phyloP scores from a whole-genome alignment of 2,329 filamentous ascomycete genomes.

The Arachnomyces sp. region DNA sequence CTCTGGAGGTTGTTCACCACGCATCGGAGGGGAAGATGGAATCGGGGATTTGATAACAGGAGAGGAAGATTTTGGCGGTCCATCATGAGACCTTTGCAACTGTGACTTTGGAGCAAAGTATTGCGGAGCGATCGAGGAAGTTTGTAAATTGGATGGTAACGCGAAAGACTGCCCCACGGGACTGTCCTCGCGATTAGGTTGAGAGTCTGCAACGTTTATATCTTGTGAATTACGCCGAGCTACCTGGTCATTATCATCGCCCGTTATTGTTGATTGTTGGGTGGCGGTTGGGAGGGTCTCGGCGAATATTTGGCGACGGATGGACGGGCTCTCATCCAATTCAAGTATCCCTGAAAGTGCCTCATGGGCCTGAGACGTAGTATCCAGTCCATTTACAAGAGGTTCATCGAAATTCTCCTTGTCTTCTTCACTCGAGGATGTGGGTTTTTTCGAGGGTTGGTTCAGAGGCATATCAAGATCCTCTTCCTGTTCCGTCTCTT shows the following conservation, averaged over 20 bases:
- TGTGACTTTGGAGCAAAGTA: too few species aligned
- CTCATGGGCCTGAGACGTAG: slow-evolving; percentile 28
- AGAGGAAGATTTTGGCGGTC: too few species aligned
- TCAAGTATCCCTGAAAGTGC: slow-evolving; percentile 32
- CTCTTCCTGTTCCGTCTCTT: slow-evolving; percentile 43
- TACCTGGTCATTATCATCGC: not conserved
- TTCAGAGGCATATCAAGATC: slow-evolving; percentile 21
- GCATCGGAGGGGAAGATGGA: too few species aligned
- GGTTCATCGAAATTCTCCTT: slow-evolving; percentile 38
- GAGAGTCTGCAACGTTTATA: slow-evolving; percentile 8
- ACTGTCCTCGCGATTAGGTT: slow-evolving; percentile 1
- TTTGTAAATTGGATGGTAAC: too few species aligned
- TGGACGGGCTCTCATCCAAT: slow-evolving; percentile 17
- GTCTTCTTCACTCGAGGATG: slow-evolving; percentile 34
- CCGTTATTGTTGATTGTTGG: slow-evolving; percentile 1
- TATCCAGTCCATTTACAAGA: slow-evolving; percentile 20
- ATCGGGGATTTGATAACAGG: too few species aligned
- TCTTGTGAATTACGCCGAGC: slow-evolving; percentile 2
- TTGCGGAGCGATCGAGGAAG: too few species aligned
- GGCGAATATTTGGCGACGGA: slow-evolving; percentile 6
- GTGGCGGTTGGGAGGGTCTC: slow-evolving; percentile 3
- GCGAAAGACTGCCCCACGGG: too few species aligned
- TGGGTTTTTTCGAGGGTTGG: slow-evolving; percentile 21
- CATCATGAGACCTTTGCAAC: too few species aligned
- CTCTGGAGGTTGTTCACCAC: too few species aligned